These are phyloP conservation scores for Aspergillus neotritici DNA, from an alignment of 2,329 filamentous ascomycete species.

Conservation along the genomic window DNA sequence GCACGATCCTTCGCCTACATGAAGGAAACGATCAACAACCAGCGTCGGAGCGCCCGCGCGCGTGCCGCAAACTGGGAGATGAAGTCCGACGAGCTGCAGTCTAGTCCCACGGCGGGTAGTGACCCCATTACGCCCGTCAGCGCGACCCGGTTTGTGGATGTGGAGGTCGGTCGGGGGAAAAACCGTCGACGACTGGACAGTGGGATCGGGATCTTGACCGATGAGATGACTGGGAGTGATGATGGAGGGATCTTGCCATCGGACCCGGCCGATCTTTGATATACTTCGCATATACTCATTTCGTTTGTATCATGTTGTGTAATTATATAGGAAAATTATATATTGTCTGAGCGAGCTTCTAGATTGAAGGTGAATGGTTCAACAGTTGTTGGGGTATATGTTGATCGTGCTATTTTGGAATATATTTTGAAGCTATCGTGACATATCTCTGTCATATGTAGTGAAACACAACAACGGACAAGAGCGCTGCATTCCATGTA, in stretches of 20 bases:
- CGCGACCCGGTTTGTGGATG: slow-evolving; percentile 38
- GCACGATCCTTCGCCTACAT: slow-evolving; percentile 29
- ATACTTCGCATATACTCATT: background rate
- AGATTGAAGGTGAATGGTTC: no score
- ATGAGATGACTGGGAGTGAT: slow-evolving; percentile 23
- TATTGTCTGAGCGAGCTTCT: no score
- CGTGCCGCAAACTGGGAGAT: slow-evolving; percentile 38
- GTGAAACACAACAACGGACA: no score
- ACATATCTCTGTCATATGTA: no score
- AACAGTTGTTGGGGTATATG: no score
- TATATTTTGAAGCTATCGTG: no score
- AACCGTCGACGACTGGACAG: slow-evolving; percentile 36
- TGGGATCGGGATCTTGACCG: slow-evolving; percentile 34
- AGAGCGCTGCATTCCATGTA: no score
- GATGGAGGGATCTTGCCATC: slow-evolving; percentile 17
- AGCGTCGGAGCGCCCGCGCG: slow-evolving; percentile 37
- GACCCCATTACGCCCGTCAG: slow-evolving; percentile 42
- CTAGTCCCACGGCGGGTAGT: slow-evolving; percentile 24
- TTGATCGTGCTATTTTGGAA: no score
- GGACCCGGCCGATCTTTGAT: slow-evolving; percentile 20
- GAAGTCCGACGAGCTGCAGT: slow-evolving; percentile 33
- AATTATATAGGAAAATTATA: no score
- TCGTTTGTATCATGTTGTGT: background rate
- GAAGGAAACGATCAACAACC: slow-evolving; percentile 34
- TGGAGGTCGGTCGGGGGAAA: slow-evolving; percentile 37